Percentiles rank a stretch among this genome's conserved stretches.
These are phyloP conservation scores for Tilletia caries DNA, from an alignment of 1,284 basidiomycete species.

Conservation along the genomic window DNA sequence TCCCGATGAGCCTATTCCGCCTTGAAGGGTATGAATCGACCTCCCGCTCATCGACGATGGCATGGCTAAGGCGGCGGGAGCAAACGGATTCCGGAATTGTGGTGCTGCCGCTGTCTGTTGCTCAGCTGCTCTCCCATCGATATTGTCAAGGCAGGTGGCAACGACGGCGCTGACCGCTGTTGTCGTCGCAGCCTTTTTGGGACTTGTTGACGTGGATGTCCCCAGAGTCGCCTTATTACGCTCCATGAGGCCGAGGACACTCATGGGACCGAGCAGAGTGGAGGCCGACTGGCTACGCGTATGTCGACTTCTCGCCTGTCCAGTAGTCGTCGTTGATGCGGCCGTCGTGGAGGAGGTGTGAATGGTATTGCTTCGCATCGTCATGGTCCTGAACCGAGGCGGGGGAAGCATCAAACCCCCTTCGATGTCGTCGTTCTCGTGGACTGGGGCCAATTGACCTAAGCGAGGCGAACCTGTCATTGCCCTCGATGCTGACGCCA, in stretches of 20 bases:
- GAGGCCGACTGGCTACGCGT: neutral
- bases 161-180: conserved; percentile 4
- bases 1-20: neutral
- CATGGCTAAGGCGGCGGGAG: neutral
- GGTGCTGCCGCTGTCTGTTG: neutral
- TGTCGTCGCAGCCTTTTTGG: neutral
- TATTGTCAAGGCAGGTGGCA: conserved; percentile 3
- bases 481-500: neutral
- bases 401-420: neutral
- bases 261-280: neutral
- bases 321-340: neutral
- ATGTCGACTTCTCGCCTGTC: neutral
- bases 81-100: conserved; percentile 5
- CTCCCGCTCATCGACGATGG: neutral
- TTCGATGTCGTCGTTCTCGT: conserved; percentile 2
- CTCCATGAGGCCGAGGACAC: neutral
- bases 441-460: neutral
- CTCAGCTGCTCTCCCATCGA: neutral
- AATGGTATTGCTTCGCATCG: neutral
- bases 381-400: neutral
- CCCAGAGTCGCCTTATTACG: neutral
- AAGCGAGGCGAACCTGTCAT: conserved; percentile 4
- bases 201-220: neutral
- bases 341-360: neutral
- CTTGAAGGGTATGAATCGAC: neutral